Percentiles rank a stretch among this genome's conserved stretches.
Evolutionary conservation across 2,329 filamentous ascomycete species (phyloP).

Genomic region (Sporothrix luriei): DNA sequence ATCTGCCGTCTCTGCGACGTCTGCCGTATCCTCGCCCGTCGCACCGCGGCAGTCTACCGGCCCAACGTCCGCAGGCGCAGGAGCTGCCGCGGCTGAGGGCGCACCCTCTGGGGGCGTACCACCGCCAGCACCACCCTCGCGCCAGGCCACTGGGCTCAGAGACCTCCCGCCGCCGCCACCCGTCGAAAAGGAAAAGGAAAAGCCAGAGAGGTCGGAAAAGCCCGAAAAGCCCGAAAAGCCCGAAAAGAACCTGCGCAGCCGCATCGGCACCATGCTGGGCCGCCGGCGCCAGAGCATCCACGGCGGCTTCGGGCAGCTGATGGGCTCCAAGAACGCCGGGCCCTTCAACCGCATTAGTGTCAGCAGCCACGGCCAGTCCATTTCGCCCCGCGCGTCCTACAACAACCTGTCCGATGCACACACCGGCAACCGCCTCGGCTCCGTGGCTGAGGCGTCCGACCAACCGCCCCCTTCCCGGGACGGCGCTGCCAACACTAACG

Average conservation of each 20-base stretch:
- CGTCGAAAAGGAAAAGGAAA: conserved; percentile 4
- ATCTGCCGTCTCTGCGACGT: background rate
- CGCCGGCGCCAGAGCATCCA: conserved; percentile 68
- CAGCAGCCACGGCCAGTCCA: conserved; percentile 62
- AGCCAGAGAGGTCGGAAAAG: background rate
- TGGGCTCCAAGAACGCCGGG: conserved; percentile 54
- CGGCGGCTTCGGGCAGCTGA: conserved; percentile 61
- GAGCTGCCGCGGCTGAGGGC: too few relatives aligned
- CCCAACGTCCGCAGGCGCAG: background rate
- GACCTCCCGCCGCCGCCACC: background rate
- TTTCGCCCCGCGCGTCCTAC: conserved; percentile 62
- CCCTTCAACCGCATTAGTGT: conserved; percentile 64
- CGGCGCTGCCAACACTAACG: conserved; percentile 52
- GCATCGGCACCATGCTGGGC: conserved; percentile 70
- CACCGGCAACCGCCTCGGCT: conserved; percentile 51
- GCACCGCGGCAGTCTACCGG: background rate
- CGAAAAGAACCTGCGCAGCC: conserved; percentile 55
- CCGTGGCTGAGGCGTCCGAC: conserved; percentile 60
- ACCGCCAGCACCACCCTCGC: background rate
- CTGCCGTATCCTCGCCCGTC: background rate
- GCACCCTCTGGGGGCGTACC: background rate
- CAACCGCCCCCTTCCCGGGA: conserved; percentile 44
- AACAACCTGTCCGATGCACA: conserved; percentile 59
- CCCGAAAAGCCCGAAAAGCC: background rate
- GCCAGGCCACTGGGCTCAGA: background rate